These are phyloP conservation scores for Kwoniella europaea DNA, from an alignment of 768 basidiomycete genomes.

Conservation along the genomic window DNA sequence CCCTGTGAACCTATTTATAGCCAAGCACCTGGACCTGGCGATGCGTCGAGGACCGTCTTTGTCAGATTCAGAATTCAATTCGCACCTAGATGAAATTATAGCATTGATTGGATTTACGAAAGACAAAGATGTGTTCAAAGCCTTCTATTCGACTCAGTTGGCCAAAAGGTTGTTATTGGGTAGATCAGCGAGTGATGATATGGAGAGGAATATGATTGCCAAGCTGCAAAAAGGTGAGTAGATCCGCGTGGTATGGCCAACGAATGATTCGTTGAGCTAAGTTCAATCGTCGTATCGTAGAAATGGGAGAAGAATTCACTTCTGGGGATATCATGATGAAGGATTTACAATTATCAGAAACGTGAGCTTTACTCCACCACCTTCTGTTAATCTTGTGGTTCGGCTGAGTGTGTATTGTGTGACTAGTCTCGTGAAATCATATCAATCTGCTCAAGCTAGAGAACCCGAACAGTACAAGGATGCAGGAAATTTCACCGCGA, in stretches of 20 bases:
- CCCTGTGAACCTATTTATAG: constrained; percentile 56
- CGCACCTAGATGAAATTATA: constrained; percentile 90
- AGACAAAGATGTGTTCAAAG: constrained; percentile 97
- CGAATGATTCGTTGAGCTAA: neutral
- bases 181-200: constrained; percentile 94
- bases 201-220: constrained; percentile 76
- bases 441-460: constrained; percentile 46
- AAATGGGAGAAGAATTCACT: constrained; percentile 93
- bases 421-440: constrained; percentile 45
- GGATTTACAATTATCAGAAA: constrained; percentile 67
- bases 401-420: neutral
- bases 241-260: neutral
- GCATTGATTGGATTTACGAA: constrained; percentile 89
- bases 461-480: constrained; percentile 68
- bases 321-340: constrained; percentile 96
- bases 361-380: constrained; percentile 40
- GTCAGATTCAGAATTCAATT: constrained; percentile 84
- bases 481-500: constrained; percentile 63
- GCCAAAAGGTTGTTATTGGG: constrained; percentile 88
- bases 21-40: constrained; percentile 82
- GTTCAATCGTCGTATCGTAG: constrained; percentile 60
- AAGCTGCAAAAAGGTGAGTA: constrained; percentile 79
- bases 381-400: neutral
- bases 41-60: constrained; percentile 79
- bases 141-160: constrained; percentile 94